Evolutionary conservation across 768 basidiomycete genomes (phyloP), one percentile per base, ranked within the genome.

Genomic region (Basidioascus undulatus): DNA sequence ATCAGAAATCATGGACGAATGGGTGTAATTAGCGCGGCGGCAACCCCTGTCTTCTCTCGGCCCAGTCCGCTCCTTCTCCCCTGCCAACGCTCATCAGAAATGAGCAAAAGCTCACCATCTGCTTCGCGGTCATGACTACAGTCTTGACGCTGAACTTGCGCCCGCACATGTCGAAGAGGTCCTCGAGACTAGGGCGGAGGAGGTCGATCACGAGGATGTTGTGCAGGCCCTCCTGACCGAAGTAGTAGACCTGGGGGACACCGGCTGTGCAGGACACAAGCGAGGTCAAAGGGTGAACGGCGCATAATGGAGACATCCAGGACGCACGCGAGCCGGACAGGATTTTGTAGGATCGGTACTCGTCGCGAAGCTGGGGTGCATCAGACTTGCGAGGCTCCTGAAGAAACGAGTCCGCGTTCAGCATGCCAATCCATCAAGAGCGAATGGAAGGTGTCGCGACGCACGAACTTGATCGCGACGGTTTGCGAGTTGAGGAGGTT

Each of bases 391-490:
- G 72, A 38, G 62, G 62, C 57, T 64, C 62, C 61, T 62, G 47
- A n/a, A n/a, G n/a, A n/a, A n/a, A n/a, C n/a, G n/a, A n/a, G n/a
- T n/a, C n/a, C n/a, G n/a, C n/a, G n/a, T n/a, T n/a, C n/a, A n/a
- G n/a, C n/a, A n/a, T n/a, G n/a, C n/a, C n/a, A n/a, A n/a, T n/a
- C n/a, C 32, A 37, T 30, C 19, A 16, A 30, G 39, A 33, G 34
- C 42, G 50, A 32, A 47, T 27, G 42, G 42, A 42, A 45, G 34
- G 21, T 32, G 39, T 13, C 35, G 35, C 35, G 30, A 73, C 87
- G 62, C 55, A 96, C 92, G 71, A 98, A 98, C 68, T 98, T 98
- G 74, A 98, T 96, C 48, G 92, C 92, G 46, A 96, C 89, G 9
- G 86, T 87, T 64, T 89, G 86, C 4, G 80, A 84, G 67, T 98